phyloP scores from a whole-genome alignment of 768 basidiomycete species.

The Harrya chromipes region DNA sequence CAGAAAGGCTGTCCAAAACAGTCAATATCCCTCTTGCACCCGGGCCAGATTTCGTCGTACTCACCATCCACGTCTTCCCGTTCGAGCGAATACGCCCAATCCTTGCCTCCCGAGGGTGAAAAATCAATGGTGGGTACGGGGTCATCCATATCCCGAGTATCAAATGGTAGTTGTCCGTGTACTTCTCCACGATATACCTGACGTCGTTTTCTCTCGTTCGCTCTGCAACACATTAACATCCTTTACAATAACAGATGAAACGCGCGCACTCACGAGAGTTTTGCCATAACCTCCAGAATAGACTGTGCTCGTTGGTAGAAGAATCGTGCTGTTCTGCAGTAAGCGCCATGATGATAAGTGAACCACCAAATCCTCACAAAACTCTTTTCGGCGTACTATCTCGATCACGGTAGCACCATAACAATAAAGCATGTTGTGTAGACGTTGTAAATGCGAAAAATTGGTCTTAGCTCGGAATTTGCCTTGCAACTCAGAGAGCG shows the following conservation, averaged over 20 bases:
- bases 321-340: constrained; percentile 53
- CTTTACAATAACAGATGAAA: background rate
- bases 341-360: background rate
- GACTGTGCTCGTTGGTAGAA: constrained; percentile 79
- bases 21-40: constrained; percentile 1
- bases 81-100: constrained; percentile 64
- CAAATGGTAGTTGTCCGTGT: constrained; percentile 85
- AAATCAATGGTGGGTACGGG: constrained; percentile 78
- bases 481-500: constrained; percentile 61
- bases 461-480: constrained; percentile 75
- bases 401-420: constrained; percentile 92
- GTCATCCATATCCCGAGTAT: constrained; percentile 77
- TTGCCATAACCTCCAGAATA: constrained; percentile 84
- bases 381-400: constrained; percentile 87
- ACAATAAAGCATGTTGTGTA: constrained; percentile 88
- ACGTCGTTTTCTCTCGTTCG: constrained; percentile 77
- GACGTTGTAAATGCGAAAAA: constrained; percentile 86
- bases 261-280: constrained; percentile 64
- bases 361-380: constrained; percentile 49
- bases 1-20: constrained; percentile 47
- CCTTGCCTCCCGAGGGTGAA: constrained; percentile 61
- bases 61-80: constrained; percentile 70
- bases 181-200: constrained; percentile 83
- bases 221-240: constrained; percentile 37
- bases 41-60: constrained; percentile 39